phyloP scores from a whole-genome alignment of 441 rosid genomes.

The Daphne laureola region DNA sequence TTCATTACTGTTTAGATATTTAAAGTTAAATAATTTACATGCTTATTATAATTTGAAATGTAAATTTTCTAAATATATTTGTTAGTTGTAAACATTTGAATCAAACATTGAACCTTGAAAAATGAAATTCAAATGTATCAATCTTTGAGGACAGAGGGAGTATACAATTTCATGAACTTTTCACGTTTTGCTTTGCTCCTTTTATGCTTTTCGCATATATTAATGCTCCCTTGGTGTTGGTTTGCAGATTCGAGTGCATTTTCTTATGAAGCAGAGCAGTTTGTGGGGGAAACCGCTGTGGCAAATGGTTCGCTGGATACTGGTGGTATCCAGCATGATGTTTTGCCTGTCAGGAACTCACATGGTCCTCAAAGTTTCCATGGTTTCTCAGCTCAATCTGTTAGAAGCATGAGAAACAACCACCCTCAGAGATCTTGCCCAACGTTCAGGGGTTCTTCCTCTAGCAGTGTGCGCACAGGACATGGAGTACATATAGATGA shows the following conservation, averaged over 20 bases:
- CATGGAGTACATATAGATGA: slow-evolving; percentile 49
- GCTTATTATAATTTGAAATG: too few species aligned
- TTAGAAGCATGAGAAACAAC: slow-evolving; percentile 41
- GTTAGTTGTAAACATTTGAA: too few species aligned
- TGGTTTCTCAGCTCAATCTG: slow-evolving; percentile 41
- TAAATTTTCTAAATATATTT: too few species aligned
- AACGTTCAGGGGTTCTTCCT: slow-evolving; percentile 56
- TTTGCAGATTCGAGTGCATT: slow-evolving; percentile 51
- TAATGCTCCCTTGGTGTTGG: slow-evolving; percentile 8
- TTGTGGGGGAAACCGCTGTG: slow-evolving; percentile 31
- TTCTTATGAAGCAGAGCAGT: slow-evolving; percentile 39
- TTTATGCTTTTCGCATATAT: background rate
- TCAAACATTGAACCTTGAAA: too few species aligned
- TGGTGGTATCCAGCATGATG: slow-evolving; percentile 45
- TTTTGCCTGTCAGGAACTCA: slow-evolving; percentile 39
- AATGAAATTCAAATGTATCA: too few species aligned
- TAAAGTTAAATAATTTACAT: too few species aligned
- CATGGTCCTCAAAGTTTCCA: slow-evolving; percentile 38
- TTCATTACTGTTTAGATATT: too few species aligned
- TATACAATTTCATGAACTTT: too few species aligned
- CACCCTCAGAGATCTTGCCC: slow-evolving; percentile 60
- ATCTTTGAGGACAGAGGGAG: too few species aligned
- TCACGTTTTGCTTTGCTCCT: slow-evolving; percentile 2
- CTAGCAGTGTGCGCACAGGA: slow-evolving; percentile 37
- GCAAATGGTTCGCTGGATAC: slow-evolving; percentile 32